Evolutionary conservation across 768 basidiomycete species (phyloP).

Genomic region (Albatrellus ellisii): DNA sequence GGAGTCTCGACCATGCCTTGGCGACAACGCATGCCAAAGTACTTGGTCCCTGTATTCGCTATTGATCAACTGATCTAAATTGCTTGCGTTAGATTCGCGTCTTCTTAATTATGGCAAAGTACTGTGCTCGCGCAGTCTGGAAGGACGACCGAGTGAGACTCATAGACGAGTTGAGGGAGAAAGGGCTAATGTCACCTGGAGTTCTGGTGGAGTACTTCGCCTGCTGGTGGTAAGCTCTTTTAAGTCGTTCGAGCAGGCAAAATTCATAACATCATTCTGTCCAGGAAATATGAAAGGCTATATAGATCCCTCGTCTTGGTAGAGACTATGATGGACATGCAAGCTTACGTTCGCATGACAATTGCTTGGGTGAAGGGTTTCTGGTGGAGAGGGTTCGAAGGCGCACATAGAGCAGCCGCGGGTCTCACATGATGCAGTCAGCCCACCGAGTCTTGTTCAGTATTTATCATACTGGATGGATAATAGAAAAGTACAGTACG

Average conservation of each 20-base stretch:
- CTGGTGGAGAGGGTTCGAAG: conserved; percentile 40
- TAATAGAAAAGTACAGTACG: conserved; percentile 11
- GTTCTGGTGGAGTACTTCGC: conserved; percentile 36
- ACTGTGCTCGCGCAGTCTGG: conserved; percentile 75
- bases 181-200: conserved; percentile 36
- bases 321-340: conserved; percentile 52
- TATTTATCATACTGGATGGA: background rate
- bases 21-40: conserved; percentile 81
- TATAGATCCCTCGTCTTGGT: conserved; percentile 37
- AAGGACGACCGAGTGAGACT: conserved; percentile 38
- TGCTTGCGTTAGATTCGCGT: conserved; percentile 49
- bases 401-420: conserved; percentile 60
- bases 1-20: conserved; percentile 73
- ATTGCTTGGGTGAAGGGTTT: conserved; percentile 58
- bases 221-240: conserved; percentile 53
- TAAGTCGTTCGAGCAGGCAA: background rate
- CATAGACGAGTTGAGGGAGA: conserved; percentile 28
- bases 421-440: conserved; percentile 31
- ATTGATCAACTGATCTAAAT: conserved; percentile 1
- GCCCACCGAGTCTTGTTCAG: too few relatives aligned
- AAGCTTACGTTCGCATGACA: conserved; percentile 40
- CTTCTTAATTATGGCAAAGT: conserved; percentile 85
- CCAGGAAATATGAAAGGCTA: conserved; percentile 45
- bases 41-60: conserved; percentile 9
- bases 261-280: conserved; percentile 6